Conservation (phyloP, 176 grass and related monocot genomes). For the Otatea glauca region DNA sequence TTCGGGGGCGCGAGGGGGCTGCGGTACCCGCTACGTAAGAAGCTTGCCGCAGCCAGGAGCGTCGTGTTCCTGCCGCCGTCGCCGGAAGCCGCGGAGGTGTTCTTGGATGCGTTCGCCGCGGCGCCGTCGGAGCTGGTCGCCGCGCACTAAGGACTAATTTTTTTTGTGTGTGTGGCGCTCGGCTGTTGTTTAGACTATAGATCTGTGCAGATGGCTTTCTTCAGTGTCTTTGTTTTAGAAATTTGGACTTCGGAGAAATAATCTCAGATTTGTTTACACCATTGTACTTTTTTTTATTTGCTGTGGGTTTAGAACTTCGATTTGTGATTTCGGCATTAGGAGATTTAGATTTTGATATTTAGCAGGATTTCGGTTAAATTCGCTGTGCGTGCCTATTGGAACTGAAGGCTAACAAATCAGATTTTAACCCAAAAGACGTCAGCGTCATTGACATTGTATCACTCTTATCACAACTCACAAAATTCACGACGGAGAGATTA, state of each 20-base stretch:
- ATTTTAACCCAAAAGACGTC: neutral
- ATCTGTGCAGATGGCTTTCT: conserved; percentile 45
- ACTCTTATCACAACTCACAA: too few relatives aligned
- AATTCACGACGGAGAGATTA: neutral
- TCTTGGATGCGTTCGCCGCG: neutral
- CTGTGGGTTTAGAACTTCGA: neutral
- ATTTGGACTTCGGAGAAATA: neutral
- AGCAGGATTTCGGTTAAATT: neutral
- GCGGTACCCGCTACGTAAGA: conserved; percentile 76
- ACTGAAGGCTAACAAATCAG: neutral
- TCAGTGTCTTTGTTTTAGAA: conserved; percentile 6
- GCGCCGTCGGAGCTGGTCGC: conserved; percentile 45
- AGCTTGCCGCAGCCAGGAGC: conserved; percentile 58
- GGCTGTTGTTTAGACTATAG: neutral
- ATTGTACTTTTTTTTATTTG: neutral
- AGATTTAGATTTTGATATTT: neutral
- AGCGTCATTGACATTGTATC: too few relatives aligned
- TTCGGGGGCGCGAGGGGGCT: conserved; percentile 27
- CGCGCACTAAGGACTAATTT: conserved; percentile 29
- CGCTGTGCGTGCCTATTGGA: neutral
- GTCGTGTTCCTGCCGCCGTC: conserved; percentile 58
- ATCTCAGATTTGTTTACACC: neutral
- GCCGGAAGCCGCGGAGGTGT: conserved; percentile 35
- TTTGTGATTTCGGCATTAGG: too few relatives aligned
- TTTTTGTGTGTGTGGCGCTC: neutral